These are phyloP conservation scores for Noccaea caerulescens DNA, from an alignment of 345 rosid species.

Conservation along the genomic window DNA sequence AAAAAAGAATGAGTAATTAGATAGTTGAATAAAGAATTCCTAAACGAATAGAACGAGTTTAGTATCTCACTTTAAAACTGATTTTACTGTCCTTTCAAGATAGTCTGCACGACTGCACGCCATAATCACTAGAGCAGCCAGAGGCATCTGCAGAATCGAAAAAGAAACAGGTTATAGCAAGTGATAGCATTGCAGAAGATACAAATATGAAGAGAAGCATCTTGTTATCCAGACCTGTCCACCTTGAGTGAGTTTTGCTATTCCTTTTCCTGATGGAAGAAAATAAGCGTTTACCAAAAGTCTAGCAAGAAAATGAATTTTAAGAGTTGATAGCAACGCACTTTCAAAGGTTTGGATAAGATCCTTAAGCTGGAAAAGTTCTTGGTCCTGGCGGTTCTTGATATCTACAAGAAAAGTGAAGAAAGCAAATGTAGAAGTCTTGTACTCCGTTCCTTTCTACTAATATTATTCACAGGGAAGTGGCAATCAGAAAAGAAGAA, in stretches of 20 bases:
- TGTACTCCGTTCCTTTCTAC: not conserved
- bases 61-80: conserved; percentile 68
- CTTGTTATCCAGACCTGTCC: conserved; percentile 51
- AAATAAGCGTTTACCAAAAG: conserved; percentile 23
- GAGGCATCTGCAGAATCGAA: conserved; percentile 57
- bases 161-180: conserved; percentile 31
- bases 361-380: conserved; percentile 68
- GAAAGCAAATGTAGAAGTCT: not conserved
- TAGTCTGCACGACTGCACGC: conserved; percentile 99
- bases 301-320: not conserved
- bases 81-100: conserved; percentile 79
- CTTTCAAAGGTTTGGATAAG: conserved; percentile 75
- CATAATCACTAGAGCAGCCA: conserved; percentile 97
- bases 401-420: conserved; percentile 54
- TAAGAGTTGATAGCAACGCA: conserved; percentile 42
- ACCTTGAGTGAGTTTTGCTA: conserved; percentile 60
- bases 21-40: not conserved
- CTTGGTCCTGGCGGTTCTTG: conserved; percentile 59
- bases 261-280: conserved; percentile 68
- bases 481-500: conserved; percentile 12
- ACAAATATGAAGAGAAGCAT: conserved; percentile 14
- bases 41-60: not conserved
- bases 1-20: conserved; percentile 30
- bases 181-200: conserved; percentile 7
- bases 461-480: not conserved